A percentile compares a stretch with the other conserved stretches of the same genome.
Conservation (phyloP, 2,329 filamentous ascomycete genomes). For the Fusarium sp. region DNA sequence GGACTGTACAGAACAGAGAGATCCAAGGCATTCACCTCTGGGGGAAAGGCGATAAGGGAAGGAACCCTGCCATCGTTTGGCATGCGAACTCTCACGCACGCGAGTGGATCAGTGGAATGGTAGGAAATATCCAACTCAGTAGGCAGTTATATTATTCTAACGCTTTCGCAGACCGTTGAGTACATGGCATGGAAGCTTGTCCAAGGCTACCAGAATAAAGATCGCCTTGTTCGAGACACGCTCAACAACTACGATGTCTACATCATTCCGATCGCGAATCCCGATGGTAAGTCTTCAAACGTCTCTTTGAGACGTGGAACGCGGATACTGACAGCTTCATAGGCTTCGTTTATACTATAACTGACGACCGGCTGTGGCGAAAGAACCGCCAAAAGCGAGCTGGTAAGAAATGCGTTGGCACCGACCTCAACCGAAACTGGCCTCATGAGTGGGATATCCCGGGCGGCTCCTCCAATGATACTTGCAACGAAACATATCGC, state of each 20-base stretch:
- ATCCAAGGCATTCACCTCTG: conserved; percentile 71
- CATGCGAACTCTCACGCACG: conserved; percentile 68
- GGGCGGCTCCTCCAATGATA: conserved; percentile 61
- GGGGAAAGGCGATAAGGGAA: conserved; percentile 55
- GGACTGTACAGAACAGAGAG: conserved; percentile 55
- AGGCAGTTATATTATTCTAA: neutral
- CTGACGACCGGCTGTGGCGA: conserved; percentile 66
- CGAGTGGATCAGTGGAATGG: conserved; percentile 68
- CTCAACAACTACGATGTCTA: conserved; percentile 73
- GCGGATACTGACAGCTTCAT: rapidly evolving
- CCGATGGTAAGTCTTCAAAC: conserved; percentile 57
- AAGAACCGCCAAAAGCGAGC: conserved; percentile 62
- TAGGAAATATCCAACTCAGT: conserved; percentile 10
- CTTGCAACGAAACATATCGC: conserved; percentile 61
- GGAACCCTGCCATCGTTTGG: conserved; percentile 63
- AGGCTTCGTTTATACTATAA: conserved; percentile 60
- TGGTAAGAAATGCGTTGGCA: conserved; percentile 57
- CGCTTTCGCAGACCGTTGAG: conserved; percentile 23
- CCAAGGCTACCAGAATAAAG: conserved; percentile 31
- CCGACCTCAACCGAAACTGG: conserved; percentile 70
- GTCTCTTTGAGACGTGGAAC: rapidly evolving
- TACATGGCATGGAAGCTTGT: conserved; percentile 36
- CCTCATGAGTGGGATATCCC: conserved; percentile 61
- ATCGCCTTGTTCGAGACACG: conserved; percentile 10
- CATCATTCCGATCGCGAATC: conserved; percentile 70